Percentiles rank a stretch among this genome's conserved stretches.
Conservation (phyloP, 108 stramenopile genomes). For the Chaetoceros muelleri region DNA sequence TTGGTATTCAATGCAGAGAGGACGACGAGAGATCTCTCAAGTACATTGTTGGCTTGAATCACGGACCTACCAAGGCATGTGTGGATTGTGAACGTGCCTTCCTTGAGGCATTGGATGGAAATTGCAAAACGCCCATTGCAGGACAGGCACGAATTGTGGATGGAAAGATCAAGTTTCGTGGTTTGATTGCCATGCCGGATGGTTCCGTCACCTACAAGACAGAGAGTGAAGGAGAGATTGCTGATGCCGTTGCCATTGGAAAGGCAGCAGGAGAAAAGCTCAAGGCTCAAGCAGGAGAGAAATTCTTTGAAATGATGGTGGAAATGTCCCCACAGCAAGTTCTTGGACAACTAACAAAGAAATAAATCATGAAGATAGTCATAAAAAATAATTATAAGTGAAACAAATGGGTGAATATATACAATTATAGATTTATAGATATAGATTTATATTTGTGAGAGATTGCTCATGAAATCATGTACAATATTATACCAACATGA, state of each 20-base stretch:
- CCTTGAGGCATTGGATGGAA: slow-evolving; percentile 95
- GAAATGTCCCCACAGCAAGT: slow-evolving; percentile 90
- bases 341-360: slow-evolving; percentile 83
- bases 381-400: too few relatives aligned
- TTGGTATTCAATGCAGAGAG: slow-evolving; percentile 97
- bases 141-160: slow-evolving; percentile 91
- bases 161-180: slow-evolving; percentile 77
- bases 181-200: slow-evolving; percentile 91
- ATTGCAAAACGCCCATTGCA: slow-evolving; percentile 99
- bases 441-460: too few relatives aligned
- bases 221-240: slow-evolving; percentile 61
- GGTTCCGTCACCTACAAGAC: slow-evolving; percentile 76
- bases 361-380: slow-evolving; percentile 7
- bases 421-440: too few relatives aligned
- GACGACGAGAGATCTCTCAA: slow-evolving; percentile 86
- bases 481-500: too few relatives aligned
- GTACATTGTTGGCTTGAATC: slow-evolving; percentile 89
- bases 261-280: slow-evolving; percentile 72
- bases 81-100: slow-evolving; percentile 99
- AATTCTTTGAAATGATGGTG: slow-evolving; percentile 93
- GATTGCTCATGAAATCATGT: too few relatives aligned
- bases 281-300: slow-evolving; percentile 81
- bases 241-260: slow-evolving; percentile 74
- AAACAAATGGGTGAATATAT: too few relatives aligned
- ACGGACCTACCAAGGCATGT: slow-evolving; percentile 85